Percentiles rank a stretch among this genome's conserved stretches.
Conservation (phyloP, 148 eudicot species). For the Hydrangea macrophylla region DNA sequence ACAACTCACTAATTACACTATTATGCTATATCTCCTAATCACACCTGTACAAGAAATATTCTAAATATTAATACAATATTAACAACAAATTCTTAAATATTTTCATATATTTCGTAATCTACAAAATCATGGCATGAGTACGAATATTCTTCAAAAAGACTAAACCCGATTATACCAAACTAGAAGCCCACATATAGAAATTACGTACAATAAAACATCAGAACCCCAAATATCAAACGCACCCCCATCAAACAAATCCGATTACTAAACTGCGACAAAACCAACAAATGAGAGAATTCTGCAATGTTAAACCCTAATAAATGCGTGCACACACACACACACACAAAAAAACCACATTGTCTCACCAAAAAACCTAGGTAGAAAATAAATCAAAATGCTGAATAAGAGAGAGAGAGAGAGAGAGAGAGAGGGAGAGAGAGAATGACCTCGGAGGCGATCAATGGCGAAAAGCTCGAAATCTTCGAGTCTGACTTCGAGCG, state of each 20-base stretch:
- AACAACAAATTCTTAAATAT: too few species aligned
- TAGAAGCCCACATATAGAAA: background rate
- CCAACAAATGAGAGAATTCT: background rate
- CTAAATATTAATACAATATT: too few species aligned
- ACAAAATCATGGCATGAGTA: background rate
- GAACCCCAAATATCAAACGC: background rate
- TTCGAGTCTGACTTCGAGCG: constrained; percentile 74
- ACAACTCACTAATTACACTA: too few species aligned
- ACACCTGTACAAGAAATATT: background rate
- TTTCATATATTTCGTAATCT: too few species aligned
- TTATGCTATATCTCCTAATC: too few species aligned
- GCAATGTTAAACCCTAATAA: background rate
- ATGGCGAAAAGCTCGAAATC: constrained; percentile 92
- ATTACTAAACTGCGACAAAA: too few species aligned
- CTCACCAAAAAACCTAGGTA: background rate
- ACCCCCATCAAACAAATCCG: background rate
- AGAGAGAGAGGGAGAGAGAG: constrained; percentile 7
- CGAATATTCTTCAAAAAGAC: background rate
- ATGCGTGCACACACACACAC: background rate
- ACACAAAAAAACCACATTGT: too few species aligned
- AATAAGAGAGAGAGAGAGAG: background rate
- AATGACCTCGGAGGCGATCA: constrained; percentile 79
- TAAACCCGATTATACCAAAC: background rate
- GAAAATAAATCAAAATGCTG: background rate
- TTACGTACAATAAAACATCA: background rate